Evolutionary conservation across 139 green algal species (phyloP), one percentile per base, ranked within the genome.

Genomic region (Prasinococcaceae sp.): DNA sequence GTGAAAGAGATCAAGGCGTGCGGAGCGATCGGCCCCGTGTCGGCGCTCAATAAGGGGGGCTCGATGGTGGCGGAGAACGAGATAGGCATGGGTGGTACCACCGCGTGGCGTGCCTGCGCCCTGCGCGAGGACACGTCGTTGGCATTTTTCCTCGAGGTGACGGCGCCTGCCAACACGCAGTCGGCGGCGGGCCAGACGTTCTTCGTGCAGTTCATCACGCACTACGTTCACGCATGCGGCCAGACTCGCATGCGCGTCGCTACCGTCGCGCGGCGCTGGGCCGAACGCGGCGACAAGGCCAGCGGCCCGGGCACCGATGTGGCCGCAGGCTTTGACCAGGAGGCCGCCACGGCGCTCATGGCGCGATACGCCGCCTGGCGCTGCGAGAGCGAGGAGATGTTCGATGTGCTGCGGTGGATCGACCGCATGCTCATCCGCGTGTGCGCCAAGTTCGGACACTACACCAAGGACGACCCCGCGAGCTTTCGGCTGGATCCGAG

Each of bases 321-420:
- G 10, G 55, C 32, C 6, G 47, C 55, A 12, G 53, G 66, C 6
- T 75, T 81, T 30, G 70, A 79, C 45, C 60, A 74, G 61, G 66
- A 76, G 50, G 61, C 59, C n/a, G 61, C 53, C 2, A 60, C 58
- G 22, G 57, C 70, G 30, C 25, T 73, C 23, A 61, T 79, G 36
- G 71, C 63, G 37, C 47, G 69, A 4, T 43, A 72, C 25, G 53
- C 64, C 29, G 28, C 47, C 3, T 66, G 36, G 30, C 72, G 62
- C 20, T 43, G 48, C 36, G 68, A 77, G 51, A 45, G 29, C 16
- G 61, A 80, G 35, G 69, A 78, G 5, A 38, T 41, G 16, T 60
- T 68, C 24, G 72, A 80, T 42, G 56, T 66, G 36, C 55, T 73
- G 29, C 33, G 65, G 12, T 83, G 75, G 75, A 53, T 83, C 19